A percentile compares a stretch with the other conserved stretches of the same genome.
phyloP scores from a whole-genome alignment of 75 land plant species.

The Cryptomeria japonica region DNA sequence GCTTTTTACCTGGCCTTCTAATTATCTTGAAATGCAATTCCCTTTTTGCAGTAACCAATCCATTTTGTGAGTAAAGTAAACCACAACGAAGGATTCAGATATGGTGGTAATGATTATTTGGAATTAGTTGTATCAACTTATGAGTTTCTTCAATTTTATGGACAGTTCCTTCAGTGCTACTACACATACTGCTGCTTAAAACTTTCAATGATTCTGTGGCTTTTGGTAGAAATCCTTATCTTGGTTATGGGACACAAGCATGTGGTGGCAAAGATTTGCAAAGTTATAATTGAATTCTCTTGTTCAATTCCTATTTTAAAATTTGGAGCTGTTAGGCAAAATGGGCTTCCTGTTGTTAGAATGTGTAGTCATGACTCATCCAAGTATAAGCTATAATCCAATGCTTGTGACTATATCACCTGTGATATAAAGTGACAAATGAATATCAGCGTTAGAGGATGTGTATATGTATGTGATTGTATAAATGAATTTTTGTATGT shows the following conservation, averaged over 20 bases:
- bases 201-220: not conserved
- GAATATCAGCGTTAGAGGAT: not conserved
- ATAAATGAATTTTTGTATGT: not conserved
- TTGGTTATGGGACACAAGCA: not conserved
- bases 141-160: not conserved
- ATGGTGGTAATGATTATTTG: not conserved
- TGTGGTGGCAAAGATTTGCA: not conserved
- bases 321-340: not conserved
- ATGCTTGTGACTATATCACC: not conserved
- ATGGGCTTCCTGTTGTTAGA: not conserved
- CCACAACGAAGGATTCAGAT: not conserved
- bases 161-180: not conserved
- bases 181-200: not conserved
- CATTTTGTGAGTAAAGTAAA: not conserved
- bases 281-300: not conserved
- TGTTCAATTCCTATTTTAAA: not conserved
- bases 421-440: not conserved
- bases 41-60: not conserved
- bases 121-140: not conserved
- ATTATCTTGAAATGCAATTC: not conserved
- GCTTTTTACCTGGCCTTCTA: not conserved
- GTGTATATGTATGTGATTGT: not conserved
- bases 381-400: not conserved
- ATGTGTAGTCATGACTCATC: not conserved
- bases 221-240: not conserved